phyloP scores from a whole-genome alignment of 257 asterid species.

The Nyctanthes arbortristis region DNA sequence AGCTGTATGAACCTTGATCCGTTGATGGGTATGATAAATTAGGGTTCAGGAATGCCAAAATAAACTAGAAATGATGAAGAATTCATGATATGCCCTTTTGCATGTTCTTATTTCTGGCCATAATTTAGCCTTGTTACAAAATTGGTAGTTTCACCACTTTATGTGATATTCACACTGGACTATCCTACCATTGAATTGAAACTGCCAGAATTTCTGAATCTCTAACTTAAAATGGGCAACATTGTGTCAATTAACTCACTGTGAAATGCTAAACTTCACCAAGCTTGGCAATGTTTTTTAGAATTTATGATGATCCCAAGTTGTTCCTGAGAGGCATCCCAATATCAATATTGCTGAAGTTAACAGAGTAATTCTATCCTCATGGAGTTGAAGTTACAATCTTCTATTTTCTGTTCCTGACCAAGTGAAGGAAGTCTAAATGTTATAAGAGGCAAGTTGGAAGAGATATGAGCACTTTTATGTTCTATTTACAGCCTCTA shows the following conservation, averaged over 20 bases:
- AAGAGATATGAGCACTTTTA: not conserved
- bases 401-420: not conserved
- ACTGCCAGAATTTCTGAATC: not conserved
- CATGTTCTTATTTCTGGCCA: not conserved
- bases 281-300: not conserved
- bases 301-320: not conserved
- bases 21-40: slow-evolving; percentile 6
- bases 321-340: not conserved
- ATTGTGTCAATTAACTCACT: not conserved
- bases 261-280: not conserved
- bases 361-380: slow-evolving; percentile 3
- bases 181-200: not conserved
- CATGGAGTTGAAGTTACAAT: not conserved
- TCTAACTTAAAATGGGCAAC: slow-evolving; percentile 5
- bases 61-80: not conserved
- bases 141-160: slow-evolving; percentile 6
- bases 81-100: slow-evolving; percentile 7
- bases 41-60: slow-evolving; percentile 2
- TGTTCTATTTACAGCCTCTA: not conserved
- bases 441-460: not conserved
- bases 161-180: not conserved
- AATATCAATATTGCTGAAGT: not conserved
- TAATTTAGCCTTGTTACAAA: not conserved
- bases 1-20: not conserved
- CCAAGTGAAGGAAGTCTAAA: not conserved